A percentile compares a stretch with the other conserved stretches of the same genome.
phyloP scores from a whole-genome alignment of 345 rosid species.

The Eucalyptus erythrocorys region DNA sequence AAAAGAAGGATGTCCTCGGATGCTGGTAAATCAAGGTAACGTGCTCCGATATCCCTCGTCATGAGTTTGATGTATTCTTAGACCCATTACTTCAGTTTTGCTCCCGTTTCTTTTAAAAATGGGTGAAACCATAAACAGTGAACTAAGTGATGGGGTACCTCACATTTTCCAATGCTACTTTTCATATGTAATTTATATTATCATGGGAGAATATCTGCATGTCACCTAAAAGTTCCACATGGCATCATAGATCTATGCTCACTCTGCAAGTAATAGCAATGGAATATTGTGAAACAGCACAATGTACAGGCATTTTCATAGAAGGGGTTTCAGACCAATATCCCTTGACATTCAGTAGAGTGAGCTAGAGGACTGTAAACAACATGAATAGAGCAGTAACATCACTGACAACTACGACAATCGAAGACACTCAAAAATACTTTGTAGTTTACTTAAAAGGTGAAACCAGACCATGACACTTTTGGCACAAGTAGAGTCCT shows the following conservation, averaged over 20 bases:
- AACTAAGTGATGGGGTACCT: background rate
- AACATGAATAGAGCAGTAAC: background rate
- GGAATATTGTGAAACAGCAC: background rate
- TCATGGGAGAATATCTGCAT: background rate
- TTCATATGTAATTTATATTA: background rate
- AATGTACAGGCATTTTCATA: background rate
- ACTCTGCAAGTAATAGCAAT: background rate
- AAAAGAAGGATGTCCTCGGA: background rate
- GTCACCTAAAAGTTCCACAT: background rate
- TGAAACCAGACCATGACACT: background rate
- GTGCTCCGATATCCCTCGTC: background rate
- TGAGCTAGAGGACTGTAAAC: background rate
- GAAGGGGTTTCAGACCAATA: background rate
- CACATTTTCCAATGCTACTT: background rate
- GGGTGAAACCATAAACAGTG: background rate
- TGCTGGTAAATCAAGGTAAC: background rate
- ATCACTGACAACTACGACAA: background rate
- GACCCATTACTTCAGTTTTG: background rate
- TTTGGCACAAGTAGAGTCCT: background rate
- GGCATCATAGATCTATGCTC: background rate
- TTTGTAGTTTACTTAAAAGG: background rate
- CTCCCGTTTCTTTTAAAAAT: background rate
- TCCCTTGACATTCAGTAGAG: background rate
- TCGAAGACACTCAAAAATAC: background rate
- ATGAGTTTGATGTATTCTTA: background rate